Evolutionary conservation across 805 yeast genomes (phyloP), one percentile per base, ranked within the genome.

Genomic region (Saccharomycopsis sp.): DNA sequence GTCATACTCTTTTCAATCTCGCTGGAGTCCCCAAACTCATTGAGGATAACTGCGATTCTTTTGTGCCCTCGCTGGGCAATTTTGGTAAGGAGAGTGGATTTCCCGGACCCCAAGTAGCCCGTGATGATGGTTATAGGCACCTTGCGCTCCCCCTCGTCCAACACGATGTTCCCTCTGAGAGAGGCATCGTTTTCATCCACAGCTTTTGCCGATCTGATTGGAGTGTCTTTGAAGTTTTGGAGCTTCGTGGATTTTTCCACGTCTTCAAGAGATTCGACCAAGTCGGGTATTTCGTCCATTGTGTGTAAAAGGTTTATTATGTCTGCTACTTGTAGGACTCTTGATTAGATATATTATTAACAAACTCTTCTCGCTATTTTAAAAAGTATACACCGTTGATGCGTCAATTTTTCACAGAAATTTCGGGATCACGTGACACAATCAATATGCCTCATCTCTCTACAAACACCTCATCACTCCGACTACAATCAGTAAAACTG

Each of bases 51-150:
- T 0, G 99, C 99, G 29, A 94, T 78, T 66, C 85, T 81, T 69
- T 83, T 81, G 57, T 80, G 82, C n/a, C 89, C 82, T 55, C 79
- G 80, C 57, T 78, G 72, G 1, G 96, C 90, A 16, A 94, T 81
- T 58, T 79, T 77, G 55, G 89, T 89, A 24, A 94, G 75, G 52
- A 94, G 71, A 0, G 98, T 92, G 0, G 94, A 86, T 67, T 94
- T 94, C 1, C 99, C 99, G 12, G 96, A 86, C 0, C 99, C 99
- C 46, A 94, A 72, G 67, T 91, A 94, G 1, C 99, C 99, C 0
- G 99, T 92, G 44, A 94, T 83, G 15, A 94, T 89, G 0, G 97
- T 90, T 16, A 94, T 83, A 1, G 99, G 99, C 3, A 91, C 91
- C 67, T 82, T 84, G 24, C 68, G 67, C 2, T 59, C 62, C 1